These are phyloP conservation scores for Phialophora chinensis DNA, from an alignment of 2,329 filamentous ascomycete species.

Conservation along the genomic window DNA sequence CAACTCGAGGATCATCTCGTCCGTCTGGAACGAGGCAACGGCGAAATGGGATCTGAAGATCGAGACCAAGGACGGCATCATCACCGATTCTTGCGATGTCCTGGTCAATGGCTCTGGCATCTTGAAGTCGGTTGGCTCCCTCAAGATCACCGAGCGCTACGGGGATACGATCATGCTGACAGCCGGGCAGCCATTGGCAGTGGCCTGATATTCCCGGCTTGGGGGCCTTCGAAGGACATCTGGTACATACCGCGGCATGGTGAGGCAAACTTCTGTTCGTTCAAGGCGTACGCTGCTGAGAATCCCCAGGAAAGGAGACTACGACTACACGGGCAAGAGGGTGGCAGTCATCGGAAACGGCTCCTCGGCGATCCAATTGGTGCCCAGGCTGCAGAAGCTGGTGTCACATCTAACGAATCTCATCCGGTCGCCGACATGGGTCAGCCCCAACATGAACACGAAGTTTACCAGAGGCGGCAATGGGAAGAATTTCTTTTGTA, in stretches of 20 bases:
- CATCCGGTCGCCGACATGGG: background rate
- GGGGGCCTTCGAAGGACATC: constrained; percentile 39
- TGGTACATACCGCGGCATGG: constrained; percentile 42
- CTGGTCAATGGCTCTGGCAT: constrained; percentile 45
- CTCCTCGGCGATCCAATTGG: constrained; percentile 49
- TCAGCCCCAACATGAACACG: background rate
- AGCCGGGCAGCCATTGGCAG: background rate
- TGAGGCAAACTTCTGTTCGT: constrained; percentile 25
- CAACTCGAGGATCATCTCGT: constrained; percentile 45
- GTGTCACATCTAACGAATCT: background rate
- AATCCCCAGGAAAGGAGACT: constrained; percentile 4
- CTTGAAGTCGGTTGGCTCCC: constrained; percentile 14
- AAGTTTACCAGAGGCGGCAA: background rate
- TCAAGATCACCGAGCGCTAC: too few relatives aligned
- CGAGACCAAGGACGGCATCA: constrained; percentile 38
- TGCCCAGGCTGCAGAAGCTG: constrained; percentile 37
- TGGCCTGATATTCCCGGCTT: constrained; percentile 43
- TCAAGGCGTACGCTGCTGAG: too few relatives aligned
- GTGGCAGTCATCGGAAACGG: constrained; percentile 45
- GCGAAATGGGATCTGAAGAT: constrained; percentile 48
- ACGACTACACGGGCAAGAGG: constrained; percentile 39
- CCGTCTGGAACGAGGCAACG: constrained; percentile 47
- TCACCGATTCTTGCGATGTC: constrained; percentile 43
- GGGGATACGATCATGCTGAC: too few relatives aligned
- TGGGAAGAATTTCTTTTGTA: too few relatives aligned